Conservation (phyloP, 2,329 filamentous ascomycete genomes). For the Epichloe baconii region DNA sequence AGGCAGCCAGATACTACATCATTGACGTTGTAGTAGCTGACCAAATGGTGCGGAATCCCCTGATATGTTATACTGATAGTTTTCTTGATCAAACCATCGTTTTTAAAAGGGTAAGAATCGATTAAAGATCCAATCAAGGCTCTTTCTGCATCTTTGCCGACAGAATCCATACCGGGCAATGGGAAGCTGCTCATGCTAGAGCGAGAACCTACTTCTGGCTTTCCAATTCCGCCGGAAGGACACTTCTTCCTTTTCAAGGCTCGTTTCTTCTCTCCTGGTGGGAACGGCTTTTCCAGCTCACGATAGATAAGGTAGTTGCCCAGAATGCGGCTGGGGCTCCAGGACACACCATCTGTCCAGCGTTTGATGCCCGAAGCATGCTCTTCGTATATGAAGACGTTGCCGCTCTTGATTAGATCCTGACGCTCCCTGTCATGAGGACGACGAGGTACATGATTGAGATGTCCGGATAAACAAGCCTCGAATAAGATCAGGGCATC, state of each 20-base stretch:
- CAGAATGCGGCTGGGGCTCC: constrained; percentile 79
- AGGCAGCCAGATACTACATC: constrained; percentile 57
- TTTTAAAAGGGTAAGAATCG: constrained; percentile 83
- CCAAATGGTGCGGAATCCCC: constrained; percentile 68
- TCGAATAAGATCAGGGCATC: constrained; percentile 76
- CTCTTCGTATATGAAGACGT: constrained; percentile 86
- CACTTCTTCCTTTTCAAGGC: constrained; percentile 57
- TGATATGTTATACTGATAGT: constrained; percentile 71
- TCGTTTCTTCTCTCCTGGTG: constrained; percentile 73
- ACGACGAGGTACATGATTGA: constrained; percentile 66
- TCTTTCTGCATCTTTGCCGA: constrained; percentile 21
- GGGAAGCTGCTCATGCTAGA: constrained; percentile 8
- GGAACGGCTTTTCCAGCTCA: constrained; percentile 65
- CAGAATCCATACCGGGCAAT: not conserved
- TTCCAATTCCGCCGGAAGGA: constrained; percentile 21
- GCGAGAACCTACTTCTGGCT: constrained; percentile 17
- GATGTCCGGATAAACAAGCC: constrained; percentile 55
- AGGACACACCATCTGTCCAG: constrained; percentile 85
- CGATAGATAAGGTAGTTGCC: constrained; percentile 79
- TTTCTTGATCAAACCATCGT: constrained; percentile 76
- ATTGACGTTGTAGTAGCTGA: constrained; percentile 76
- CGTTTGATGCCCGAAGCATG: constrained; percentile 82
- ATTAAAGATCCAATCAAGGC: constrained; percentile 65
- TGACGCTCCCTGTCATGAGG: constrained; percentile 76
- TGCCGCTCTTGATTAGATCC: constrained; percentile 68